Evolutionary conservation across 306 rosid species (phyloP), one percentile per base, ranked within the genome.

Genomic region (Oemleria cerasiformis): DNA sequence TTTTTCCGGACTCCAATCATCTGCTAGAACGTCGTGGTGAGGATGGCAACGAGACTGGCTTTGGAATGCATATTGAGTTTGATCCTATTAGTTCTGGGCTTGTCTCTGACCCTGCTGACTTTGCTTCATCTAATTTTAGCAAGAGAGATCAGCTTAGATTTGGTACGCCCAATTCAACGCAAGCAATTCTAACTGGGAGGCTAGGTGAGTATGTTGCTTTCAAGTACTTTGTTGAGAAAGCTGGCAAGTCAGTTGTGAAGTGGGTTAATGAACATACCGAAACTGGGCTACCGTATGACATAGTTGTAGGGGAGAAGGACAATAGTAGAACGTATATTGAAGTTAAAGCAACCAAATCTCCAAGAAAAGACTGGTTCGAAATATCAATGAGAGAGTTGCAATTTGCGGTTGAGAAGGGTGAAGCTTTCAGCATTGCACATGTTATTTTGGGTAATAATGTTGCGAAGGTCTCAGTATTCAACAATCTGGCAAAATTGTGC

Each of bases 231-330:
- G 45, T 73, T 8, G 84, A 57, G 59, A 86, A 82, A 78, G 48
- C 73, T 57, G 87, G 86, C 41, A 73, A 76, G 43, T 40, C 75
- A 38, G 64, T 81, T 30, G 95, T 88, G 45, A 80, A 69, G 70
- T 94, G 99, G 99, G 90, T 94, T 43, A 94, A 94, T 67, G 86
- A 89, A 83, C 71, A 69, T 25, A 53, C 59, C 9, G 99, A 91
- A 72, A 82, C 97, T 0, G 94, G 99, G 50, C 75, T 86, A 53
- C 99, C 96, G 7, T 94, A 85, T 65, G 99, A 94, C 74, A 34
- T 94, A 36, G 72, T 87, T n/a, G 45, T 94, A 9, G 88, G 78
- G 60, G 84, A 62, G 8, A 65, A 77, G 43, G 84, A 75, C 71
- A 67, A 51, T 69, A 43, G 41, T 15, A 43, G 1, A 71, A 90